Percentiles rank a stretch among this genome's conserved stretches.
Conservation (phyloP, 116 monocot genomes). For the Posidonia oceanica region DNA sequence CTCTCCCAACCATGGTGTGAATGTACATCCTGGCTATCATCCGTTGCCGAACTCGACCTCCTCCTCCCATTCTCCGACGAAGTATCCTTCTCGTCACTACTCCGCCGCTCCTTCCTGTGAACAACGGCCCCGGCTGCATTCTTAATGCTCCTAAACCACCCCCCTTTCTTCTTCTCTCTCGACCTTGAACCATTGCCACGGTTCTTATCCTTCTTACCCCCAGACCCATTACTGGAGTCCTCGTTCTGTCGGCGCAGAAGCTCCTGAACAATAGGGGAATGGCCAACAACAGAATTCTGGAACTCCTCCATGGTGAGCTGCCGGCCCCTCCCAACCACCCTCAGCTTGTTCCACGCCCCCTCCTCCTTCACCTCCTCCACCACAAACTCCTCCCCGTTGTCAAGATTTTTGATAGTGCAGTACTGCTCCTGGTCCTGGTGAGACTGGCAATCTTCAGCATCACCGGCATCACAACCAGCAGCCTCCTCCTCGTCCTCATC, state of each 20-base stretch:
- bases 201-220: neutral
- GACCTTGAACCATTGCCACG: conserved; percentile 5
- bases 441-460: conserved; percentile 4
- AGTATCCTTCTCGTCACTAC: conserved; percentile 77
- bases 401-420: conserved; percentile 68
- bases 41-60: conserved; percentile 71
- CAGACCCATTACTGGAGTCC: conserved; percentile 8
- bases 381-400: conserved; percentile 79
- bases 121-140: conserved; percentile 32
- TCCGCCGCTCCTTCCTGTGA: conserved; percentile 30
- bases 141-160: conserved; percentile 72
- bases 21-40: conserved; percentile 58
- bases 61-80: conserved; percentile 64
- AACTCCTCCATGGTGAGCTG: conserved; percentile 87
- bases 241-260: conserved; percentile 68
- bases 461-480: conserved; percentile 6
- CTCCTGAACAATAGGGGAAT: conserved; percentile 85
- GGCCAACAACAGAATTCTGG: conserved; percentile 51
- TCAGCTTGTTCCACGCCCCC: conserved; percentile 47
- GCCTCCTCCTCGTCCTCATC: conserved; percentile 5
- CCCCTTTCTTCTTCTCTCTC: conserved; percentile 43
- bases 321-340: conserved; percentile 58
- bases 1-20: conserved; percentile 38
- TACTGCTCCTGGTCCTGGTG: conserved; percentile 11
- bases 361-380: conserved; percentile 63